Evolutionary conservation across 2,329 filamentous ascomycete species (phyloP), one percentile per base, ranked within the genome.

Genomic region (Dactylellina parvicollis): DNA sequence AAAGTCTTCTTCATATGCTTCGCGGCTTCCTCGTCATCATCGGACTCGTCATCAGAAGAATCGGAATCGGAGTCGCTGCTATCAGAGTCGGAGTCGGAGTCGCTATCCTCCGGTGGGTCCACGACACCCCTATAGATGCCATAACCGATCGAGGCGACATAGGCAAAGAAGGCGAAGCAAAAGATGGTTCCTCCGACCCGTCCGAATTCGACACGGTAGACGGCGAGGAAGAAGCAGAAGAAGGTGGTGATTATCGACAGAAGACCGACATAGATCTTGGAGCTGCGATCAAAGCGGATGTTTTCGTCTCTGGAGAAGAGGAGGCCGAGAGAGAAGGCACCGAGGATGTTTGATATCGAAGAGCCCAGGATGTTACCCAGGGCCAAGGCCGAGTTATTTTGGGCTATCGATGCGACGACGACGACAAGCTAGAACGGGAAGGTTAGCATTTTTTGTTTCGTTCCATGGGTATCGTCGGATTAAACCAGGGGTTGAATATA

Each of bases 281-380:
- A 80, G 67, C 83, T 85, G n/a, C 76, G 75, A 73, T 86, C 85
- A 67, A 85, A 86, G 0, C 67, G 49, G 9, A 81, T 77, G 0
- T 70, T 56, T 1, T 75, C 75, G 4, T 75, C 69, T 5, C 78
- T 77, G 65, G 81, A 79, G 75, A 82, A 84, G 2, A 86, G 76
- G 0, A 86, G 79, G 3, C 84, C 85, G 0, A 86, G 79, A 1
- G 84, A 84, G 75, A 86, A 86, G 10, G 85, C 85, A 14, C 85
- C 85, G 1, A 86, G 80, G 55, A 86, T 84, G 61, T 86, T 86
- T 54, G 85, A 86, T 47, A 86, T 84, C 34, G 81, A 80, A 16
- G 84, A 84, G n/a, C 85, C 85, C 71, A 86, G 77, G 52, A 86
- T 80, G 71, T 86, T 87, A n/a, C 84, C 85, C 0, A 86, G 76